Base-by-base conservation (phyloP, 768 basidiomycete genomes). In the Agaricus subrufescens region DNA sequence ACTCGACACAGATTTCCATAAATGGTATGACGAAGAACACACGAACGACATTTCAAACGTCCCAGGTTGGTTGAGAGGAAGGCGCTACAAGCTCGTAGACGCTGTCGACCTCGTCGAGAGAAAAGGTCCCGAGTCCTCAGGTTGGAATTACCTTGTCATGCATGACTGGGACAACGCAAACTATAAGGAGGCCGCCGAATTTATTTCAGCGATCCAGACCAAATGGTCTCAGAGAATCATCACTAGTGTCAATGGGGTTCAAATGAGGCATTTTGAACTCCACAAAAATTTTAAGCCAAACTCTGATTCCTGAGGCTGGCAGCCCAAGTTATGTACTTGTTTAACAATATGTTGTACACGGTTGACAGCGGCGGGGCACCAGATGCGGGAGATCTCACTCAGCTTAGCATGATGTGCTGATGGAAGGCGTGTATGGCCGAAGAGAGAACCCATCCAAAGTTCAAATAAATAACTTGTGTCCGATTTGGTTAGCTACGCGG, bases 101-200 rank as follows among this genome's bases (percentile, higher is more conserved):
- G 52, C 43, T 11, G 52, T 45, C 8, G 44, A 53, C 26, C 52
- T 53, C 4, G 42, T 45, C 27, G 15, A 29, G 11, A 11, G 50
- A 14, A 29, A 51, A 44, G 54, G 54, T 5, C 46, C 54, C 15
- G n/a, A 46, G n/a, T 11, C 39, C 9, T 37, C 40, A 30, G 50
- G 50, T 12, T 53, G 46, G 40, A 70, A 69, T 47, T 73, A 72
- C 48, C 58, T 74, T 19, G 68, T 69, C 2, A 34, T 73, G n/a
- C 69, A 75, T 61, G 69, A 71, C 6, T 65, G 64, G 25, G 60
- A 63, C 25, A 56, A 27, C 23, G 58, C 58, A 19, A 60, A 63
- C 4, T 71, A 65, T 46, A 5, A 48, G 45, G 51, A 62, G 1
- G 59, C 61, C 4, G 54, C 61, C 7, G 70, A 66, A 52, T 67